These are phyloP conservation scores for Cryptosporidium sp. DNA, from an alignment of 169 alveolate genomes.

Conservation along the genomic window DNA sequence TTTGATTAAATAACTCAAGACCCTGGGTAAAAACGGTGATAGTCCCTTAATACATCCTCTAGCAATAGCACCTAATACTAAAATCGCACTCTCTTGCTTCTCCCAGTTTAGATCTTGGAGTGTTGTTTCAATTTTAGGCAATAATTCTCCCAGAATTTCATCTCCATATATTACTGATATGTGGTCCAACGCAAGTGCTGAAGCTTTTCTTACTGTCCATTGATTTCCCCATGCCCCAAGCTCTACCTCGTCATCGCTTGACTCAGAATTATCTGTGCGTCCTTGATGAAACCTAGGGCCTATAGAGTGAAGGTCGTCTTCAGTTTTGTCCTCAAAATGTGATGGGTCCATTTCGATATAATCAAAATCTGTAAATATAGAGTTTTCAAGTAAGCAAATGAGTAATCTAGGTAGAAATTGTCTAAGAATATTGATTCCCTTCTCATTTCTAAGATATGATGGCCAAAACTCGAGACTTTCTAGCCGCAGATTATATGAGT, in stretches of 20 bases:
- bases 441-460: constrained; percentile 77
- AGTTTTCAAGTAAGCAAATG: constrained; percentile 80
- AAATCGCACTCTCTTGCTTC: constrained; percentile 88
- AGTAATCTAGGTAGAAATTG: constrained; percentile 65
- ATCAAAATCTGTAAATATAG: constrained; percentile 87
- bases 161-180: constrained; percentile 82
- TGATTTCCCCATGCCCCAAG: constrained; percentile 88
- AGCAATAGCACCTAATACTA: constrained; percentile 92
- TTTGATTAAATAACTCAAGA: constrained; percentile 83
- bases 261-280: constrained; percentile 78
- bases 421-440: constrained; percentile 19
- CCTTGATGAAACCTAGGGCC: constrained; percentile 83
- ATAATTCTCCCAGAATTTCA: constrained; percentile 81
- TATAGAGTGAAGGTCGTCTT: constrained; percentile 86
- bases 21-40: constrained; percentile 87
- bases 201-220: constrained; percentile 92
- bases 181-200: constrained; percentile 86
- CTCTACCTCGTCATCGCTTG: constrained; percentile 81
- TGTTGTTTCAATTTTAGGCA: constrained; percentile 85
- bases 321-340: constrained; percentile 88
- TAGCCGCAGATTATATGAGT: constrained; percentile 81
- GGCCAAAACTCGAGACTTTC: constrained; percentile 89
- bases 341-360: constrained; percentile 89
- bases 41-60: constrained; percentile 87
- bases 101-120: constrained; percentile 89